A percentile compares a stretch with the other conserved stretches of the same genome.
These are phyloP conservation scores for Allantophomopsis cytisporea DNA, from an alignment of 2,329 filamentous ascomycete species.

Conservation along the genomic window DNA sequence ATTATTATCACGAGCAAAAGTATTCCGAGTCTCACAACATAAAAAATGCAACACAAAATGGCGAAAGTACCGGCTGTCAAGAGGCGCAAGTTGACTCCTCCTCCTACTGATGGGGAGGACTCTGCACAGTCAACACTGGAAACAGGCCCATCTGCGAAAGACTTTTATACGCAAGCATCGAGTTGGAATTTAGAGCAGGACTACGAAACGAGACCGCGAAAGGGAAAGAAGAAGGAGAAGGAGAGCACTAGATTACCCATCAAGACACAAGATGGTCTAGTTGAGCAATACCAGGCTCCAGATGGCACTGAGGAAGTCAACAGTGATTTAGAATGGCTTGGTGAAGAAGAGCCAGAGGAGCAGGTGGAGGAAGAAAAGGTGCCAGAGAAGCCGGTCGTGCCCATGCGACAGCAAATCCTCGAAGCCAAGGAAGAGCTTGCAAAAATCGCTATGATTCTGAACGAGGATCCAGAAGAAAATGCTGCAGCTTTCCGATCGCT, in stretches of 20 bases:
- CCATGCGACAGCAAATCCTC: conserved; percentile 66
- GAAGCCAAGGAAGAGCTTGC: conserved; percentile 89
- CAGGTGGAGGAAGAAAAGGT: conserved; percentile 32
- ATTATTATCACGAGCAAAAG: too few relatives aligned
- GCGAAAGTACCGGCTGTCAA: conserved; percentile 26
- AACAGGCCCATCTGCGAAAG: conserved; percentile 10
- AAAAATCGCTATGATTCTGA: conserved; percentile 65
- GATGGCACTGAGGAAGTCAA: conserved; percentile 38
- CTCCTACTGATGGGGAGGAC: conserved; percentile 30
- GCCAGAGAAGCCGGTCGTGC: conserved; percentile 47
- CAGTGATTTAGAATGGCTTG: conserved; percentile 50
- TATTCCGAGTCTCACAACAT: too few relatives aligned
- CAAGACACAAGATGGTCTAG: conserved; percentile 65
- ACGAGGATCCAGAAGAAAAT: conserved; percentile 89
- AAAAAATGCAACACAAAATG: conserved; percentile 9
- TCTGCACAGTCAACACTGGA: conserved; percentile 17
- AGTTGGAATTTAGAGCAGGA: conserved; percentile 88
- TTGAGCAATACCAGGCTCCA: conserved; percentile 44
- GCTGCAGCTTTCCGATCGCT: conserved; percentile 65
- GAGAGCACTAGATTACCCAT: conserved; percentile 72
- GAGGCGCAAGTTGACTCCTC: conserved; percentile 42
- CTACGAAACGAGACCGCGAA: conserved; percentile 71
- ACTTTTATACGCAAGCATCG: conserved; percentile 59
- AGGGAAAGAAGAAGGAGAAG: conserved; percentile 55
- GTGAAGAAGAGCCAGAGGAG: conserved; percentile 31